Conservation (phyloP, 2,329 filamentous ascomycete genomes). For the Penicillium frequentans region DNA sequence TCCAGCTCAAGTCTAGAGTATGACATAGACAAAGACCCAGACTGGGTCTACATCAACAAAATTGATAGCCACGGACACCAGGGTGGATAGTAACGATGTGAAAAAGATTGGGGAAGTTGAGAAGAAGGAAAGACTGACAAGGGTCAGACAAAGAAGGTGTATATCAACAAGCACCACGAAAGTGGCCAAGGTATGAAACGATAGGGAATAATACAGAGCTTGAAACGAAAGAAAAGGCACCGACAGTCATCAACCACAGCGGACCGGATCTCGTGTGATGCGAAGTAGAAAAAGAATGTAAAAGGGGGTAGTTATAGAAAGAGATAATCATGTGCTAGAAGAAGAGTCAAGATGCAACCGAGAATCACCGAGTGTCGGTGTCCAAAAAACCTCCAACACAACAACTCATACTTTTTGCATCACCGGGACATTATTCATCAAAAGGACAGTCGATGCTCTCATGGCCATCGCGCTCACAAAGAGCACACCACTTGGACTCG, state of each 20-base stretch:
- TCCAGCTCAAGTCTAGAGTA: neutral
- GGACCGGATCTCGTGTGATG: conserved; percentile 7
- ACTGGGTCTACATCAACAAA: neutral
- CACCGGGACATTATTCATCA: conserved; percentile 60
- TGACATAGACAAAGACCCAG: neutral
- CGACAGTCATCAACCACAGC: neutral
- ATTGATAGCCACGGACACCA: neutral
- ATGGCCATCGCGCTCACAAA: conserved; percentile 94
- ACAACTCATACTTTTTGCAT: conserved; percentile 8
- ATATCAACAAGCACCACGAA: conserved; percentile 10
- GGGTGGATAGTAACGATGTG: neutral
- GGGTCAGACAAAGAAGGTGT: conserved; percentile 11
- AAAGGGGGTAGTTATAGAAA: neutral
- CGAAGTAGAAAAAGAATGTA: conserved; percentile 6
- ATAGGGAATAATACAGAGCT: conserved; percentile 16
- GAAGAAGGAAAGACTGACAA: conserved; percentile 4
- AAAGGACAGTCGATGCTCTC: conserved; percentile 94
- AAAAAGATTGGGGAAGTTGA: neutral
- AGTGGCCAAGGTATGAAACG: conserved; percentile 13
- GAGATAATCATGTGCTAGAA: conserved; percentile 25
- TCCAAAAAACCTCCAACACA: conserved; percentile 1
- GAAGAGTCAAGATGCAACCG: conserved; percentile 13
- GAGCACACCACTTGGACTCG: conserved; percentile 89
- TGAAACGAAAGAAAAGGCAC: conserved; percentile 4
- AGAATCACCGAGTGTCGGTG: conserved; percentile 4